Evolutionary conservation across 352 stramenopile species (phyloP).

Genomic region (Globisporangium perplexum): DNA sequence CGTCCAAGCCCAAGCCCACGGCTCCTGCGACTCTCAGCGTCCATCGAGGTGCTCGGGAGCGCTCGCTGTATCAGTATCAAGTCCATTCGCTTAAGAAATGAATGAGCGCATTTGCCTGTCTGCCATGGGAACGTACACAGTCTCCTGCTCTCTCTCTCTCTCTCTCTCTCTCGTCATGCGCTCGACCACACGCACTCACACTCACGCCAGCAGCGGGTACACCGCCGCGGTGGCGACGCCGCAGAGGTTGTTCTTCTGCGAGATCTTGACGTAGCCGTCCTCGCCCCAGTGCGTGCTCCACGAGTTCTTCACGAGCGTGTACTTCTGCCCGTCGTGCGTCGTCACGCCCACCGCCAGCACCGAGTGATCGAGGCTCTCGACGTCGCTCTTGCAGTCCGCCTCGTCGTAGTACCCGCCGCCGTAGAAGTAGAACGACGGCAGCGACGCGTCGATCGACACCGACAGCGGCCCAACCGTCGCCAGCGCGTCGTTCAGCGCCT

Average conservation of each 20-base stretch:
- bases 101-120: not conserved
- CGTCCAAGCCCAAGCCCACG: too few relatives aligned
- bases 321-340: conserved; percentile 86
- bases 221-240: conserved; percentile 89
- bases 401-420: conserved; percentile 84
- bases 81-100: not conserved
- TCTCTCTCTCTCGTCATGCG: too few relatives aligned
- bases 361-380: conserved; percentile 91
- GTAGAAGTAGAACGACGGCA: conserved; percentile 89
- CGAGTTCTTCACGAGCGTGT: conserved; percentile 94
- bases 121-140: not conserved
- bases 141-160: not conserved
- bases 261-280: conserved; percentile 90
- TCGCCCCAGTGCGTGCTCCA: conserved; percentile 94
- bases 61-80: not conserved
- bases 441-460: conserved; percentile 83
- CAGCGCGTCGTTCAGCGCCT: conserved; percentile 79
- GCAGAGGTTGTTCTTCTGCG: conserved; percentile 93
- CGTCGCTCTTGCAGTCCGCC: conserved; percentile 81
- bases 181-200: not conserved
- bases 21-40: too few relatives aligned
- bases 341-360: conserved; percentile 90
- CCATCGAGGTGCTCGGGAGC: too few relatives aligned
- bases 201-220: conserved; percentile 67
- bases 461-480: conserved; percentile 78